Conservation (phyloP, 2,329 filamentous ascomycete genomes). For the Beauveria brongniartii region DNA sequence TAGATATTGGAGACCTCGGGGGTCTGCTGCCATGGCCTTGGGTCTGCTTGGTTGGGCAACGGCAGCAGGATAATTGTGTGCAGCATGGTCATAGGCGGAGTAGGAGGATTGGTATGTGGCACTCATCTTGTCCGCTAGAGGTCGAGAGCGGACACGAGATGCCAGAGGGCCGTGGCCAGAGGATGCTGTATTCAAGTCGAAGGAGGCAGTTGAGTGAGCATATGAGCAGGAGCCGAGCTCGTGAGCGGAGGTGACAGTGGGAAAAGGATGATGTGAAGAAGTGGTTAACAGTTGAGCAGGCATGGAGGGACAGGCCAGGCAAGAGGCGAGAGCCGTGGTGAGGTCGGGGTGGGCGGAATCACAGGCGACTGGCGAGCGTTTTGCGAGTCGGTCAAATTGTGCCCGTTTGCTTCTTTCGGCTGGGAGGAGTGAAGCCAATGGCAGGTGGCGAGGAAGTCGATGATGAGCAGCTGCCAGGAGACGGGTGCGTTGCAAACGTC, state of each 20-base stretch:
- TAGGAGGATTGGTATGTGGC: slow-evolving; percentile 42
- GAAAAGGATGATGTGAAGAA: background rate
- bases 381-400: background rate
- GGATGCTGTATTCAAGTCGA: background rate
- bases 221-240: background rate
- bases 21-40: slow-evolving; percentile 26
- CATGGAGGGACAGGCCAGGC: background rate
- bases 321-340: background rate
- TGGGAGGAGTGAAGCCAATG: background rate
- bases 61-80: slow-evolving; percentile 31
- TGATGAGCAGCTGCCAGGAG: background rate
- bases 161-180: background rate
- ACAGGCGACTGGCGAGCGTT: background rate
- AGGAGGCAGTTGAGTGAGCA: background rate
- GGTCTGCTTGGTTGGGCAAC: slow-evolving; percentile 26
- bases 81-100: slow-evolving; percentile 39
- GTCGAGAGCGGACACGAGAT: background rate
- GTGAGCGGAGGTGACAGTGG: background rate
- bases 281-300: slow-evolving; percentile 3
- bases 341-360: background rate
- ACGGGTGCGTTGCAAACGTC: background rate
- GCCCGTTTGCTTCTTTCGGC: background rate
- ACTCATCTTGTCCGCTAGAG: slow-evolving; percentile 40
- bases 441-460: background rate
- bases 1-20: slow-evolving; percentile 23